Evolutionary conservation across 2,329 filamentous ascomycete species (phyloP), one percentile per base, ranked within the genome.

Genomic region (Cladosporium cucumerinum): DNA sequence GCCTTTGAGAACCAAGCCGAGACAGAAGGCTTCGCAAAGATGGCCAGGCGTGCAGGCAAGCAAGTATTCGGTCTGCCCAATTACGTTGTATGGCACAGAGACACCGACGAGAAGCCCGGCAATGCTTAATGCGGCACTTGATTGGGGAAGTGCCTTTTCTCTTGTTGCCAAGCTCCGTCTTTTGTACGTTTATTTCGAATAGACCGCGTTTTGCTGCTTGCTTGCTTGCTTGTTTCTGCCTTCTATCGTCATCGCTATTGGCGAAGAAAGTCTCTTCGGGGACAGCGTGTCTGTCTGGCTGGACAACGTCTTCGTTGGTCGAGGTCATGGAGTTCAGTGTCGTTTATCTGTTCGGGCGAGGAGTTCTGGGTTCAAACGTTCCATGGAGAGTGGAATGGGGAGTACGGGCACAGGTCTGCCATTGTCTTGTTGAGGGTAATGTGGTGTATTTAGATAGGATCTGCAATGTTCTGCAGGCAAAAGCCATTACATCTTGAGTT

Each of bases 1-100:
- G 86, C 95, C 3, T 99, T 99, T 76, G 95, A 99, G 78, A 98
- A 99, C 79, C 95, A 99, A 81, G 95, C 95, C 69, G 95, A 99
- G 80, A 99, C 95, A 5, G 95, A 99, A 80, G 95, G 95, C 7
- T 99, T 99, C 75, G 95, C 95, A 43, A 97, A 96, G 78, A 99
- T 99, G 95, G 95, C 95, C 66, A 97, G 96, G 82, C 86, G 93
- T 68, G 95, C 95, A 21, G 95, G 95, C 52, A 98, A 97, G 77
- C 85, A 92, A 74, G 95, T 99, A 28, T 86, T 92, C 71, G 95
- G 95, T 54, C 82, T 99, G 64, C 95, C 94, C 49, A 99, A 99
- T 78, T 99, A 99, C 77, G 89, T 99, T 59, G 94, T 99, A 66
- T 99, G 95, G 95, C 95, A 99, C 77, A 91, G 97, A 73, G 95